A percentile compares a stretch with the other conserved stretches of the same genome.
These are phyloP conservation scores for Botrytis fragariae DNA, from an alignment of 2,329 filamentous ascomycete genomes.

Conservation along the genomic window DNA sequence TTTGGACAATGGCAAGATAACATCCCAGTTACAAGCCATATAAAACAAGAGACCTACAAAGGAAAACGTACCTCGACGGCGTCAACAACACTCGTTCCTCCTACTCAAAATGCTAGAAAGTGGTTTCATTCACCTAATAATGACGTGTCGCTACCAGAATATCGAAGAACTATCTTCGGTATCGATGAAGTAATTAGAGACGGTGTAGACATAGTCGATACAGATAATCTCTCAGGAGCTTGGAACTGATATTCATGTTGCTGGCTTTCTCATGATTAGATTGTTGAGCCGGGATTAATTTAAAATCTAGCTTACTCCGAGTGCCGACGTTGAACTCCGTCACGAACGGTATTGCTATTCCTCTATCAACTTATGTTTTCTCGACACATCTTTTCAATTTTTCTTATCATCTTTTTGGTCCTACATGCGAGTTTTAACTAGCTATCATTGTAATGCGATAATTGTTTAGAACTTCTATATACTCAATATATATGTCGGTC, in stretches of 20 bases:
- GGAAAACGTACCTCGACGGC: not conserved
- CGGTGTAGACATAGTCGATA: not conserved
- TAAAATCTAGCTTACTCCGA: not conserved
- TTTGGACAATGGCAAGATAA: not conserved
- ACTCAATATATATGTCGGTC: not conserved
- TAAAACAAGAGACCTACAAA: not conserved
- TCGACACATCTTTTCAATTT: not conserved
- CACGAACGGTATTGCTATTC: not conserved
- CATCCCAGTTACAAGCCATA: not conserved
- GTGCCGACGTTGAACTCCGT: constrained; percentile 2
- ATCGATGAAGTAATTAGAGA: too few species aligned
- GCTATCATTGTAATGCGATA: not conserved
- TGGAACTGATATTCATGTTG: not conserved
- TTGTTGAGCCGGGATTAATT: not conserved
- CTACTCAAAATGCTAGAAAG: not conserved
- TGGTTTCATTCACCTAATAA: not conserved
- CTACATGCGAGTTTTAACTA: not conserved
- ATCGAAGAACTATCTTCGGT: not conserved
- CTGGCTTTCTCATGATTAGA: not conserved
- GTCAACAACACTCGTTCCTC: not conserved
- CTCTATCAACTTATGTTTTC: not conserved
- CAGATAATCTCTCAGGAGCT: not conserved
- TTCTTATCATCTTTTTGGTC: not conserved
- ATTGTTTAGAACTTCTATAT: not conserved
- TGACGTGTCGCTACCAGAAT: not conserved